Percentiles rank a stretch among this genome's conserved stretches.
phyloP scores from a whole-genome alignment of 192 early-diverging fungal genomes.

The Entomortierella parvispora region DNA sequence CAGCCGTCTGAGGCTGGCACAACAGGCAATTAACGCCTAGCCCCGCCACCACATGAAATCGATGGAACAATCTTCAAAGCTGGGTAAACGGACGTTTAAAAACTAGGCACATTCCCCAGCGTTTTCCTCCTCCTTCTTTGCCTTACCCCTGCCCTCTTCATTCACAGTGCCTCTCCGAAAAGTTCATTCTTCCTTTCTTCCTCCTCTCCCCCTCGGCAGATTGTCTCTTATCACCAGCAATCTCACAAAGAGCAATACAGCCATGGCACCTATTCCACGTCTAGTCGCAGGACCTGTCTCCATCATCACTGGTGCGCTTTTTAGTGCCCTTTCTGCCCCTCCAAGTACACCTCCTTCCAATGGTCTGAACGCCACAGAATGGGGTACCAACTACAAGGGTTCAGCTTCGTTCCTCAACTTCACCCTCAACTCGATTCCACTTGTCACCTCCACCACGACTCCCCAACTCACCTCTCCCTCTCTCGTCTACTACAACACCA shows the following conservation, averaged over 20 bases:
- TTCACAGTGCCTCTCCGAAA: slow-evolving; percentile 1
- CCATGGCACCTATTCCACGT: slow-evolving; percentile 45
- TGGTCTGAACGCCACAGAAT: slow-evolving; percentile 31
- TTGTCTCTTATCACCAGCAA: too few relatives aligned
- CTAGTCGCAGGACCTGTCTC: slow-evolving; percentile 34
- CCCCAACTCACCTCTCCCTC: slow-evolving; percentile 1
- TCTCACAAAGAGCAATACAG: too few relatives aligned
- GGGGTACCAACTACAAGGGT: slow-evolving; percentile 37
- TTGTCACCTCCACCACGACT: neutral
- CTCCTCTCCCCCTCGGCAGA: neutral
- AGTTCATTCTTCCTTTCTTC: neutral
- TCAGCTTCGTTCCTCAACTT: slow-evolving; percentile 34
- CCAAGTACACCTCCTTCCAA: slow-evolving; percentile 40
- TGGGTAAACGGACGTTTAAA: too few relatives aligned
- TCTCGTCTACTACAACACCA: slow-evolving; percentile 33
- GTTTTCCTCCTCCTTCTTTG: neutral
- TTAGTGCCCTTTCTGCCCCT: slow-evolving; percentile 35
- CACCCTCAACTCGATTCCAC: slow-evolving; percentile 6
- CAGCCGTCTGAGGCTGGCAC: neutral
- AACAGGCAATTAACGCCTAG: too few relatives aligned
- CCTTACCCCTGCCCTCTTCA: neutral
- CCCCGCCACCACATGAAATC: too few relatives aligned
- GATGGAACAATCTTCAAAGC: too few relatives aligned
- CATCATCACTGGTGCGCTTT: slow-evolving; percentile 43
- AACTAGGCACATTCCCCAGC: too few relatives aligned